Conservation (phyloP, 495 filamentous ascomycete genomes). For the Neurospora sublineolata region DNA sequence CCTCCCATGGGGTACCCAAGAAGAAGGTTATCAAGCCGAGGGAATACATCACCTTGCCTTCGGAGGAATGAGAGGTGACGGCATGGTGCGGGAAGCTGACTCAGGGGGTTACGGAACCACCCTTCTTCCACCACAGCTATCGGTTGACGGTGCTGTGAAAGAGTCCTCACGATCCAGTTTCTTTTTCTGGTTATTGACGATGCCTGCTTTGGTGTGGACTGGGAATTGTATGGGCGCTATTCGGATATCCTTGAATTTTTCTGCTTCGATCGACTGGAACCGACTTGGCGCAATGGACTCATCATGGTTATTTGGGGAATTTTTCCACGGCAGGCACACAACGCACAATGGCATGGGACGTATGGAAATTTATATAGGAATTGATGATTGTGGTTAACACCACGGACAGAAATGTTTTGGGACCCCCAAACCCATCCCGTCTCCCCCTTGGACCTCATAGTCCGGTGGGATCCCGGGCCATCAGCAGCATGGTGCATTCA, state of each 20-base stretch:
- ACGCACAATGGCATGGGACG: background rate
- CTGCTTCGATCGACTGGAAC: background rate
- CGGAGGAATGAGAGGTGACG: background rate
- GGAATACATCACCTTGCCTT: background rate
- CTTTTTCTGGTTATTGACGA: background rate
- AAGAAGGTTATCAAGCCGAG: conserved; percentile 2
- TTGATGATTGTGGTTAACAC: background rate
- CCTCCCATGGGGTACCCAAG: conserved; percentile 23
- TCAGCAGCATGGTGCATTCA: background rate
- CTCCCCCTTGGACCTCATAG: background rate
- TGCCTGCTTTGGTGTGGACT: background rate
- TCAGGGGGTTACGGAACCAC: background rate
- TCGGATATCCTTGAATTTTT: background rate
- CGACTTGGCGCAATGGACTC: background rate
- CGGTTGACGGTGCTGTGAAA: background rate
- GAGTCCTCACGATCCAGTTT: background rate
- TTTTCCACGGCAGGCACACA: background rate
- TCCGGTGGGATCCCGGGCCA: background rate
- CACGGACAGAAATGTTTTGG: background rate
- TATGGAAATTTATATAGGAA: background rate
- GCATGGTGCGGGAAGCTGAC: background rate
- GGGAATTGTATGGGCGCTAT: background rate
- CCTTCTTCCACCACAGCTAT: background rate
- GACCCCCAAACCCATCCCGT: background rate
- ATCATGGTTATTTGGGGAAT: background rate